These are phyloP conservation scores for Blastobotrys ciferrii DNA, from an alignment of 1,139 yeast genomes.

Conservation along the genomic window DNA sequence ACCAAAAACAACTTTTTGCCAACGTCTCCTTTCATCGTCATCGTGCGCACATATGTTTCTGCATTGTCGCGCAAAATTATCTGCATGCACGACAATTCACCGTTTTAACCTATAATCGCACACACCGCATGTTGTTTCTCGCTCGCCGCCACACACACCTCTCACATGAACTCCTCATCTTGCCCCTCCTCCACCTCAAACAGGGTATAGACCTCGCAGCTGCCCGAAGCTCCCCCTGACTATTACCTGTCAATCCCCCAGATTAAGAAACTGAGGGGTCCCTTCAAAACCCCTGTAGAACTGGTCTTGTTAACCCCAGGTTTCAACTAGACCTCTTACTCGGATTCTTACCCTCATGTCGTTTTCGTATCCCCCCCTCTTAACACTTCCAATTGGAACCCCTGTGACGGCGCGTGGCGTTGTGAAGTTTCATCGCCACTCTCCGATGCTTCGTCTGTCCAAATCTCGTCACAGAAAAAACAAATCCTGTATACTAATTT, in stretches of 20 bases:
- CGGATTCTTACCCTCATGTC: neutral
- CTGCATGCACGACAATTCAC: neutral
- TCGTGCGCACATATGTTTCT: neutral
- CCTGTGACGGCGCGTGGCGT: neutral
- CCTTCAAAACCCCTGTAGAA: neutral
- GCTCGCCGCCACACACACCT: no score
- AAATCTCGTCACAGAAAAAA: no score
- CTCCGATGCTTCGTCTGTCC: no score
- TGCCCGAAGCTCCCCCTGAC: neutral
- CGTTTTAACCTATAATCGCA: neutral
- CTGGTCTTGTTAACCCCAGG: neutral
- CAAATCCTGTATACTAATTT: no score
- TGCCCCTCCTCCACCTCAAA: neutral
- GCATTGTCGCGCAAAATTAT: neutral
- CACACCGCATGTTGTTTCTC: no score
- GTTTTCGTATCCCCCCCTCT: neutral
- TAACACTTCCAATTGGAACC: neutral
- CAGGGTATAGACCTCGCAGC: neutral
- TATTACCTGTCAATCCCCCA: neutral
- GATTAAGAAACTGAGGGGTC: neutral
- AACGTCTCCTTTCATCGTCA: no score
- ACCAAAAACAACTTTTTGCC: neutral
- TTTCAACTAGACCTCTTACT: neutral
- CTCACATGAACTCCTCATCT: neutral
- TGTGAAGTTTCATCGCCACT: neutral